Base-by-base conservation (phyloP, 495 filamentous ascomycete genomes). In the Rostrohypoxylon terebratum region DNA sequence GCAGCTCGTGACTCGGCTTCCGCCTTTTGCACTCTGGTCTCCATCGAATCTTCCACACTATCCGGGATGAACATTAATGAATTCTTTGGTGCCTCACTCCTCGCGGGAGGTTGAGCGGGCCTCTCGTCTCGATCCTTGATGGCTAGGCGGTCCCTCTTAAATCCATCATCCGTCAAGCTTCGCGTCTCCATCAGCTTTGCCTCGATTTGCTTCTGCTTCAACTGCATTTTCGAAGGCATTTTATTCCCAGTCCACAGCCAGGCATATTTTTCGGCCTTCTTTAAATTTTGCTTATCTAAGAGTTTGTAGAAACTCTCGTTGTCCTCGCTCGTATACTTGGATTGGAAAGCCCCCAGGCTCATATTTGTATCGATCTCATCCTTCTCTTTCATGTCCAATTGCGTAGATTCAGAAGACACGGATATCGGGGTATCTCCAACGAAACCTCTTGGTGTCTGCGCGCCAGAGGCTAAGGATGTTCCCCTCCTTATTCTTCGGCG, bases 301-400 rank as follows among this genome's bases (percentile, higher is more conserved):
- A 98, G 84, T 74, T 91, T 91, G 80, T 97, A 95, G 83, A 99
- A 98, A 55, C 90, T 93, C 74, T 97, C 95, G 75, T 98, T 98
- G 78, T 99, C 96, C 80, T 99, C 96, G 71, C 92, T 96, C 4
- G 94, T 98, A 79, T 97, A 98, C 74, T 92, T 93, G 5, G 92
- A 86, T 72, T 98, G 96, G 74, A 98, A 99, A 3, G 91, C 88
- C 53, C 89, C 85, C 9, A 99, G 87, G 53, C 90, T 92, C 81
- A 98, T 89, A 74, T 89, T 91, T 11, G 91, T 91, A 78, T 98
- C 93, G 33, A 94, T 83, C n/a, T 83, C 77, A 53, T 84, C 82
- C 74, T 81, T 83, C 38, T 80, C 75, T 55, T 63, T 75, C 59
- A 9, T 66, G 69, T 25, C 62, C 45, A 48, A 72, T 28, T 44